Percentiles rank a stretch among this genome's conserved stretches.
phyloP scores from a whole-genome alignment of 2,329 filamentous ascomycete genomes.

The Aspergillus persii region DNA sequence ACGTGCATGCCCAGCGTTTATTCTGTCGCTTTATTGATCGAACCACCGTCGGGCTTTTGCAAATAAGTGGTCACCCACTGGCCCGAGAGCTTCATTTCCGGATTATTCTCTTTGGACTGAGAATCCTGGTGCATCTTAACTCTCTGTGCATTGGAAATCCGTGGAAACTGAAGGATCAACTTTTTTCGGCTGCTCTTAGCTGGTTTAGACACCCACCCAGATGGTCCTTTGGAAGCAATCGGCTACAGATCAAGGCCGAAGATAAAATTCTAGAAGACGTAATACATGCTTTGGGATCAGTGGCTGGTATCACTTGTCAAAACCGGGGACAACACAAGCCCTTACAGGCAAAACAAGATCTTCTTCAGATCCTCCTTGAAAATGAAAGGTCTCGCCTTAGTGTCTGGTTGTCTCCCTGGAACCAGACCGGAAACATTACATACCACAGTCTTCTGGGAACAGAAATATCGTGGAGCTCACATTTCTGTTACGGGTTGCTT shows the following conservation, averaged over 20 bases:
- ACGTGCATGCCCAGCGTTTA: constrained; percentile 73
- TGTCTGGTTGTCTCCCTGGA: constrained; percentile 88
- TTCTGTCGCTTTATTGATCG: constrained; percentile 78
- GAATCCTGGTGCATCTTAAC: constrained; percentile 70
- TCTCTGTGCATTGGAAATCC: constrained; percentile 59
- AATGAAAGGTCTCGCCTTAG: constrained; percentile 79
- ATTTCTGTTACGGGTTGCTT: constrained; percentile 74
- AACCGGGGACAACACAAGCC: constrained; percentile 58
- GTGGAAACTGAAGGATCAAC: constrained; percentile 84
- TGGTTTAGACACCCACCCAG: constrained; percentile 82
- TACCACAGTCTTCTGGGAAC: constrained; percentile 44
- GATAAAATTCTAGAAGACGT: constrained; percentile 80
- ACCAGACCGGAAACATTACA: constrained; percentile 57
- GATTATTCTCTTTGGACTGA: constrained; percentile 77
- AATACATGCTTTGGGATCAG: constrained; percentile 61
- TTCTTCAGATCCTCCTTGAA: constrained; percentile 75
- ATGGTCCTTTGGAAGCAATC: constrained; percentile 96
- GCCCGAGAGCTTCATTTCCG: constrained; percentile 88
- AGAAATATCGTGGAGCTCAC: constrained; percentile 45
- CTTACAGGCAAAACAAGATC: constrained; percentile 73
- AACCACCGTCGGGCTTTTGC: constrained; percentile 72
- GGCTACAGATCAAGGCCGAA: constrained; percentile 90
- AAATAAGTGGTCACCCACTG: constrained; percentile 75
- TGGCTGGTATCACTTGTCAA: constrained; percentile 57
- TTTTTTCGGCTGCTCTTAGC: constrained; percentile 77